Conservation (phyloP, 306 rosid species). For the Rubus parviflorus region DNA sequence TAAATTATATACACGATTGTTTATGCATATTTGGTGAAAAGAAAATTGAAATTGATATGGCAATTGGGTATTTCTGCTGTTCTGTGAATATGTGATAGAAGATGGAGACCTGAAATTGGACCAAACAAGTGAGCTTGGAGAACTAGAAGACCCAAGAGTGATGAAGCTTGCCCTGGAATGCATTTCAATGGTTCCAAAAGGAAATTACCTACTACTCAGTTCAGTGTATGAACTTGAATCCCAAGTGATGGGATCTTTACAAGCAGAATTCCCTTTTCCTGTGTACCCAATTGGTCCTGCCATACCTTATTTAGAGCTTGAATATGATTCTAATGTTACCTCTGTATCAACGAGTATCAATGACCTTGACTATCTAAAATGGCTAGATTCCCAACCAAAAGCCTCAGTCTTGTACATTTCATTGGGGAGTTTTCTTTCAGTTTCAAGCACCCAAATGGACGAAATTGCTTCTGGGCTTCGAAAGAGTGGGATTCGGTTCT, state of each 20-base stretch:
- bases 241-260: slow-evolving; percentile 33
- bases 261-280: slow-evolving; percentile 36
- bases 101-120: slow-evolving; percentile 30
- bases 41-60: neutral
- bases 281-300: slow-evolving; percentile 56
- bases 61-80: neutral
- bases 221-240: slow-evolving; percentile 52
- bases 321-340: neutral
- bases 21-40: neutral
- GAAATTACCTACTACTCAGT: slow-evolving; percentile 43
- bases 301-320: slow-evolving; percentile 41
- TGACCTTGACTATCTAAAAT: slow-evolving; percentile 31
- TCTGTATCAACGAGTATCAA: slow-evolving; percentile 4
- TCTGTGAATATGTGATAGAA: slow-evolving; percentile 7
- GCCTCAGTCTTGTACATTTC: slow-evolving; percentile 58
- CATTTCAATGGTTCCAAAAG: slow-evolving; percentile 32
- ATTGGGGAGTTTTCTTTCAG: slow-evolving; percentile 53
- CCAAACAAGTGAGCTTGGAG: slow-evolving; percentile 29
- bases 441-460: slow-evolving; percentile 46
- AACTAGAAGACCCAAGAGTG: slow-evolving; percentile 28
- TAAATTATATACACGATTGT: neutral
- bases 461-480: slow-evolving; percentile 44
- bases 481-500: slow-evolving; percentile 24
- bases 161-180: slow-evolving; percentile 35
- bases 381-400: slow-evolving; percentile 60